These are phyloP conservation scores for Acidomyces sp. DNA, from an alignment of 495 filamentous ascomycete genomes.

Conservation along the genomic window DNA sequence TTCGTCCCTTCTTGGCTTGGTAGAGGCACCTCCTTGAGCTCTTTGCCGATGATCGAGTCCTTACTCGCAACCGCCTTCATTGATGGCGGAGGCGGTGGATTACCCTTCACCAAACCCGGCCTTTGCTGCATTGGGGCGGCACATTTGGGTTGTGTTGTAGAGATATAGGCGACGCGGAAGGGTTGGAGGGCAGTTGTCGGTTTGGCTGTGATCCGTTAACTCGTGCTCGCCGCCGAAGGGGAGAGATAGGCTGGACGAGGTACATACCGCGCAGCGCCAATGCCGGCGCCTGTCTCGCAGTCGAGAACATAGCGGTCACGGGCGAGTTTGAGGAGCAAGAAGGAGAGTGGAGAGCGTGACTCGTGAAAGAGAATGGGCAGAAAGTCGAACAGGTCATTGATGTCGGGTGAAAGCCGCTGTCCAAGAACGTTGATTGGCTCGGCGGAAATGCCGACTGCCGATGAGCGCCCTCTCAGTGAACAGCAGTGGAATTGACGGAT, in stretches of 20 bases:
- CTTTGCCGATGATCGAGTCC: too few species aligned
- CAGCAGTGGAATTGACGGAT: too few species aligned
- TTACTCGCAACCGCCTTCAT: slow-evolving; percentile 39
- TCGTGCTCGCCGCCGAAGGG: slow-evolving; percentile 26
- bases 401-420: too few species aligned
- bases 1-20: slow-evolving; percentile 87
- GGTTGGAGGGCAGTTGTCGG: slow-evolving; percentile 47
- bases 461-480: too few species aligned
- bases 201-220: slow-evolving; percentile 38
- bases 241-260: not conserved
- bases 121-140: slow-evolving; percentile 32
- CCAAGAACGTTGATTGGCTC: too few species aligned
- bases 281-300: slow-evolving; percentile 49
- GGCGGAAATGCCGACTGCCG: too few species aligned
- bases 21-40: slow-evolving; percentile 64
- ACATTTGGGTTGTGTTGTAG: slow-evolving; percentile 45
- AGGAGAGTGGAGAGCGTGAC: slow-evolving; percentile 19
- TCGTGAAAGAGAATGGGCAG: too few species aligned
- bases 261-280: slow-evolving; percentile 57
- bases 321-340: slow-evolving; percentile 11
- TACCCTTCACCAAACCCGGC: slow-evolving; percentile 26
- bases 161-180: slow-evolving; percentile 48
- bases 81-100: slow-evolving; percentile 28
- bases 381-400: too few species aligned
- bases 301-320: slow-evolving; percentile 44